Base-by-base conservation (phyloP, 2,329 filamentous ascomycete species). In the Passalora sequoiae region DNA sequence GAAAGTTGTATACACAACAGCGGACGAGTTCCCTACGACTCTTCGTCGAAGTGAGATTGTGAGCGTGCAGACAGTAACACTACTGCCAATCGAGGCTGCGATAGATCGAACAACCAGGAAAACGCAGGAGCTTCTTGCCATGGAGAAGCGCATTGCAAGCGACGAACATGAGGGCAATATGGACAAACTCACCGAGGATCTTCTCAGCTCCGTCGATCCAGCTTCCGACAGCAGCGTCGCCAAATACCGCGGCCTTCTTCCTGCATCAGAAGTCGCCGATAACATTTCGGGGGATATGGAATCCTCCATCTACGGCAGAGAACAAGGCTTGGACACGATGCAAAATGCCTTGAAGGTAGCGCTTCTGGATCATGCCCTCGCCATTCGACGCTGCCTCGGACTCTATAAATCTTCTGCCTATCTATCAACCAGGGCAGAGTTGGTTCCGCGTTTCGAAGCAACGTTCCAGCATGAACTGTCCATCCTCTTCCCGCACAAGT, bases 61-160 rank as follows among this genome's bases (percentile, higher is more conserved):
- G 10, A 72, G 78, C 5, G 73, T 77, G 1, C 77, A 82, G 13
- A 81, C 83, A 37, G 65, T 88, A 13, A 74, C 74, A 8, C 72
- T 96, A 19, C 77, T 77, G 22, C 81, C 89, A 5, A 73, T 92
- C 46, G 85, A 96, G 65, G 89, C 88, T n/a, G 91, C 85, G 0
- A 73, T 97, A 48, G 91, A 97, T 63, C 82, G 91, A 12, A 91
- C 92, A 22, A 83, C 87, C 56, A 81, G 89, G 46, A 96, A 96
- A 71, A 94, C 91, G 1, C 80, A 86, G 46, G 91, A 97, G 66
- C 78, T 97, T 69, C 73, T 79, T 1, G 67, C 76, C 1, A 71
- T 95, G 1, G 88, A 94, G 62, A 86, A 83, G 62, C 81, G 81
- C 38, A 73, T 91, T 12, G 40, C 51, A 6, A 55, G 46, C 28